Conservation (phyloP, 768 basidiomycete species). For the Mycena maculata region DNA sequence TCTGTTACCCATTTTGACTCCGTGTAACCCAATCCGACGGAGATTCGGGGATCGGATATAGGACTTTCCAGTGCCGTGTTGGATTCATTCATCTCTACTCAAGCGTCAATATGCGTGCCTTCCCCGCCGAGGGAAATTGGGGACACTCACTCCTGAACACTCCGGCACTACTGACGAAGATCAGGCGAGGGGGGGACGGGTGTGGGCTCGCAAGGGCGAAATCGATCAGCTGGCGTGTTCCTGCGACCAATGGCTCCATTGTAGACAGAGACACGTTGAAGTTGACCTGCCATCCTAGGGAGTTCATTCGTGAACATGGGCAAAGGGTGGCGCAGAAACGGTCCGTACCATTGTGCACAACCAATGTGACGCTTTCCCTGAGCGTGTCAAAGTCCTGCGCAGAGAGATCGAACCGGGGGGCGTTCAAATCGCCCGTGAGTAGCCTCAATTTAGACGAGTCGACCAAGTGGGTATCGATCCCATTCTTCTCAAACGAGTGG, state of each 20-base stretch:
- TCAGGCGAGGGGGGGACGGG: conserved; percentile 40
- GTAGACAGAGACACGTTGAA: conserved; percentile 46
- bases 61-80: conserved; percentile 40
- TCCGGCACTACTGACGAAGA: conserved; percentile 49
- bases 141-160: conserved; percentile 44
- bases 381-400: conserved; percentile 34
- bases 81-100: conserved; percentile 25
- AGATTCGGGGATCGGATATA: conserved; percentile 39
- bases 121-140: not conserved
- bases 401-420: conserved; percentile 21
- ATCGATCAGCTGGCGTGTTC: conserved; percentile 48
- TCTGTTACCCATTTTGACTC: conserved; percentile 59
- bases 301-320: not conserved
- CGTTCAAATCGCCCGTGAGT: conserved; percentile 37
- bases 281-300: conserved; percentile 50
- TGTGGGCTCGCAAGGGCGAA: conserved; percentile 44
- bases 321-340: not conserved
- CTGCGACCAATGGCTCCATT: conserved; percentile 45
- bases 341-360: conserved; percentile 47
- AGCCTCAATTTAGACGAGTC: conserved; percentile 41
- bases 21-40: conserved; percentile 51
- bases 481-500: conserved; percentile 38
- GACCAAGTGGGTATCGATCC: conserved; percentile 35
- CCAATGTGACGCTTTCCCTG: conserved; percentile 35
- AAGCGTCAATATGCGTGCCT: not conserved